These are phyloP conservation scores for Metarhizium album DNA, from an alignment of 2,329 filamentous ascomycete genomes.

Conservation along the genomic window DNA sequence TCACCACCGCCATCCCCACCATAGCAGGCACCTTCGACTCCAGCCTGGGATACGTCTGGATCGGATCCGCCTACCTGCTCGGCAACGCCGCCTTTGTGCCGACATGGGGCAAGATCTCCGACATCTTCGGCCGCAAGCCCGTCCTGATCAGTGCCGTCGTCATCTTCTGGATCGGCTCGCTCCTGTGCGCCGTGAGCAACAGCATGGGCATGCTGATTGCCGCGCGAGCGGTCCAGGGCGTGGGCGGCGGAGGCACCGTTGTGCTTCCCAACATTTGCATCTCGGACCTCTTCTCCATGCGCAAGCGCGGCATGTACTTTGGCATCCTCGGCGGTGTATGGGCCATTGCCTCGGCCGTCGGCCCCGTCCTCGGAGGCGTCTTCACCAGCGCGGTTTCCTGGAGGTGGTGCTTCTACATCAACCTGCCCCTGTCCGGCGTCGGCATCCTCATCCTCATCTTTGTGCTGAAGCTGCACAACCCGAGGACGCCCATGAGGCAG, in stretches of 20 bases:
- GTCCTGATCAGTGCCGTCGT: constrained; percentile 38
- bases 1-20: constrained; percentile 56
- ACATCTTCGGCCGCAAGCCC: constrained; percentile 49
- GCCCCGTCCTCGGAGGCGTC: constrained; percentile 57
- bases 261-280: constrained; percentile 50
- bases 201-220: constrained; percentile 43
- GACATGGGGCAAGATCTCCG: constrained; percentile 56
- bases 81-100: constrained; percentile 56
- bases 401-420: constrained; percentile 63
- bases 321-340: constrained; percentile 45
- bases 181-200: constrained; percentile 39
- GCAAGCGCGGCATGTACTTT: constrained; percentile 40
- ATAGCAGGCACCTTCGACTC: constrained; percentile 55
- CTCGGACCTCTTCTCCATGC: constrained; percentile 43
- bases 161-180: constrained; percentile 43
- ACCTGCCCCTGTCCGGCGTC: constrained; percentile 38
- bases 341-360: constrained; percentile 55
- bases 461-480: constrained; percentile 58
- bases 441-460: constrained; percentile 42
- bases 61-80: constrained; percentile 63
- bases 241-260: constrained; percentile 46
- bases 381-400: constrained; percentile 55
- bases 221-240: constrained; percentile 44
- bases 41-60: constrained; percentile 64
- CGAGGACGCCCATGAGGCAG: constrained; percentile 48